A percentile compares a stretch with the other conserved stretches of the same genome.
Evolutionary conservation across 2,329 filamentous ascomycete species (phyloP).

Genomic region (Phialemoniopsis sp.): DNA sequence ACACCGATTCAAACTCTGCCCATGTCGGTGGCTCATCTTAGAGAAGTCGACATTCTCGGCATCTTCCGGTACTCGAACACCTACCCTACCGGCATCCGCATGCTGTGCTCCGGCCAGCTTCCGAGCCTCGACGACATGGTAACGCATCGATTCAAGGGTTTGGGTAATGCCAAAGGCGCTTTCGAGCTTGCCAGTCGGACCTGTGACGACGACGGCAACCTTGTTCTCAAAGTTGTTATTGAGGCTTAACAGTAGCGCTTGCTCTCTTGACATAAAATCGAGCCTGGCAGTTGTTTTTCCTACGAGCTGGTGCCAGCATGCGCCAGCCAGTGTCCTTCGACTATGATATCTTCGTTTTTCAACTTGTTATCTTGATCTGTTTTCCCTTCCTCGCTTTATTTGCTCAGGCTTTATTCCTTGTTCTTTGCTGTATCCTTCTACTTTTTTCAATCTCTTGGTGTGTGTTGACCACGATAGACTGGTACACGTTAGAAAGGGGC

Average conservation of each 20-base stretch:
- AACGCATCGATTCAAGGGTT: constrained; percentile 67
- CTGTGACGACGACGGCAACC: constrained; percentile 60
- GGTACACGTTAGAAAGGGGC: too few species aligned
- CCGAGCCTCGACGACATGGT: constrained; percentile 67
- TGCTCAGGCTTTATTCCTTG: constrained; percentile 1
- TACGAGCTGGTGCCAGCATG: too few species aligned
- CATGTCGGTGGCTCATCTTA: constrained; percentile 65
- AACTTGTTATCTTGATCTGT: too few species aligned
- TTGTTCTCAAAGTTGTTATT: constrained; percentile 71
- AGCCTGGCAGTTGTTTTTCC: too few species aligned
- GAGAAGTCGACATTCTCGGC: constrained; percentile 75
- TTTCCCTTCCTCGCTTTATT: neutral
- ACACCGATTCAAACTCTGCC: constrained; percentile 72
- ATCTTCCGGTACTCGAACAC: constrained; percentile 77
- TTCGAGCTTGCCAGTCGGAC: constrained; percentile 70
- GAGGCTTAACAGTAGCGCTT: constrained; percentile 33
- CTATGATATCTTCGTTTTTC: too few species aligned
- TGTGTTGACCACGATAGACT: too few species aligned
- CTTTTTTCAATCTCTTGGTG: too few species aligned
- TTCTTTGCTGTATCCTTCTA: neutral
- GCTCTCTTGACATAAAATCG: too few species aligned
- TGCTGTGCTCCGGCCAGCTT: constrained; percentile 50
- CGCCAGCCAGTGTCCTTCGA: too few species aligned
- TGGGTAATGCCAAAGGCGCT: constrained; percentile 57
- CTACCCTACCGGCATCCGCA: constrained; percentile 64